These are phyloP conservation scores for Tremella mesenterica DNA, from an alignment of 768 basidiomycete genomes.

Conservation along the genomic window DNA sequence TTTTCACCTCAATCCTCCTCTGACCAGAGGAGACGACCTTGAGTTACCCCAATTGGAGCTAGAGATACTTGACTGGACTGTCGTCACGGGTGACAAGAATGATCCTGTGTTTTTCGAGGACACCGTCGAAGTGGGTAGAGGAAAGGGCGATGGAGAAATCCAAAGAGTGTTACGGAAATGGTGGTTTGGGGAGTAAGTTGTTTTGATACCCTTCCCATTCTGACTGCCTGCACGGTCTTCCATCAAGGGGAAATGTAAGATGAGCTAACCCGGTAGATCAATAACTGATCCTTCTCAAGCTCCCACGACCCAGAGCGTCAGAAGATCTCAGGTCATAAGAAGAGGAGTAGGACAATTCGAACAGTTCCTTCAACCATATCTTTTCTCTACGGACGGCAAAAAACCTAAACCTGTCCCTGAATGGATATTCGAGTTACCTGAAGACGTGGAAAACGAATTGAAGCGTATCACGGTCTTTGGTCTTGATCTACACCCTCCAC, in stretches of 20 bases:
- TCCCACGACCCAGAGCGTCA: background rate
- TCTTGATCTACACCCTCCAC: conserved; percentile 6
- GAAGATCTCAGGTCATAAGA: background rate
- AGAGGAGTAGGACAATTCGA: background rate
- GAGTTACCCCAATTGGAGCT: conserved; percentile 2
- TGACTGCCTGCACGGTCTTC: background rate
- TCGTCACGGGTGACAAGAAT: conserved; percentile 12
- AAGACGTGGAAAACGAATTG: conserved; percentile 7
- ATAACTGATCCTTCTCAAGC: background rate
- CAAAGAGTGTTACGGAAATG: conserved; percentile 28
- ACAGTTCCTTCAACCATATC: conserved; percentile 13
- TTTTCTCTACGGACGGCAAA: conserved; percentile 3
- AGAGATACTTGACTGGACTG: conserved; percentile 20
- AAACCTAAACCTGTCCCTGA: conserved; percentile 24
- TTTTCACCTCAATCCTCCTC: conserved; percentile 6
- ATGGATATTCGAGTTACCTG: conserved; percentile 24
- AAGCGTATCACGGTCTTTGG: conserved; percentile 26
- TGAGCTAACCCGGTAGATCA: background rate
- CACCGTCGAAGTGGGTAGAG: conserved; percentile 12
- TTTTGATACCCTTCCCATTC: background rate
- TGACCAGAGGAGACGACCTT: background rate
- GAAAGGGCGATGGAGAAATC: conserved; percentile 11
- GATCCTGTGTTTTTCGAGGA: conserved; percentile 20
- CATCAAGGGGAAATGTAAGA: background rate
- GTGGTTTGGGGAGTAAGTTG: conserved; percentile 32